These are phyloP conservation scores for Pythium scleroteichum DNA, from an alignment of 352 stramenopile genomes.

Conservation along the genomic window DNA sequence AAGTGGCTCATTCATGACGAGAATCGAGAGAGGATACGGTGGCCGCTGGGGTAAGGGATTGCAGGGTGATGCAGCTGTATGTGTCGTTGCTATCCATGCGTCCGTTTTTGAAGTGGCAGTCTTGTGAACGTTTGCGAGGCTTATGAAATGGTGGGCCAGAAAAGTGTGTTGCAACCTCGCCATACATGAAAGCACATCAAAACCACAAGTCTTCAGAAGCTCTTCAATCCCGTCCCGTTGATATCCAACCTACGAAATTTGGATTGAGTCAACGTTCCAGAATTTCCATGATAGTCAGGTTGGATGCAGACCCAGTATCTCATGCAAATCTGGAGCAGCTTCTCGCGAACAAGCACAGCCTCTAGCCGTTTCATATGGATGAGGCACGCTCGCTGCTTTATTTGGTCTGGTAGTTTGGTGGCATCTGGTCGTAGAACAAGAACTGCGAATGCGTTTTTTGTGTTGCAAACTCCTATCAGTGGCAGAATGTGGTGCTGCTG, in stretches of 20 bases:
- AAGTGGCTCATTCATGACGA: conserved; percentile 56
- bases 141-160: conserved; percentile 50
- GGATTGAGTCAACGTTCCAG: no score
- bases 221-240: conserved; percentile 56
- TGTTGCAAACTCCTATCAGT: conserved; percentile 44
- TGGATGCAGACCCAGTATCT: conserved; percentile 36
- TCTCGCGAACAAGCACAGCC: conserved; percentile 46
- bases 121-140: conserved; percentile 54
- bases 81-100: background rate
- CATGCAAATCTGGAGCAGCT: conserved; percentile 54
- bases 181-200: conserved; percentile 45
- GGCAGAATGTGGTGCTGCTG: conserved; percentile 71
- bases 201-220: conserved; percentile 32
- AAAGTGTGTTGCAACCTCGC: conserved; percentile 54
- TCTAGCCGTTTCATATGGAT: conserved; percentile 47
- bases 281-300: no score
- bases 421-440: conserved; percentile 52
- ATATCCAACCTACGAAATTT: conserved; percentile 54
- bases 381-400: conserved; percentile 38
- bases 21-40: conserved; percentile 59
- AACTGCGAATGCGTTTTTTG: conserved; percentile 58
- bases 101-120: conserved; percentile 4
- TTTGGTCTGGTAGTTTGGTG: conserved; percentile 61
- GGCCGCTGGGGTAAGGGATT: background rate
- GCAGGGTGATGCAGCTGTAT: background rate